These are phyloP conservation scores for Phytopythium oedochilum DNA, from an alignment of 352 stramenopile species.

Conservation along the genomic window DNA sequence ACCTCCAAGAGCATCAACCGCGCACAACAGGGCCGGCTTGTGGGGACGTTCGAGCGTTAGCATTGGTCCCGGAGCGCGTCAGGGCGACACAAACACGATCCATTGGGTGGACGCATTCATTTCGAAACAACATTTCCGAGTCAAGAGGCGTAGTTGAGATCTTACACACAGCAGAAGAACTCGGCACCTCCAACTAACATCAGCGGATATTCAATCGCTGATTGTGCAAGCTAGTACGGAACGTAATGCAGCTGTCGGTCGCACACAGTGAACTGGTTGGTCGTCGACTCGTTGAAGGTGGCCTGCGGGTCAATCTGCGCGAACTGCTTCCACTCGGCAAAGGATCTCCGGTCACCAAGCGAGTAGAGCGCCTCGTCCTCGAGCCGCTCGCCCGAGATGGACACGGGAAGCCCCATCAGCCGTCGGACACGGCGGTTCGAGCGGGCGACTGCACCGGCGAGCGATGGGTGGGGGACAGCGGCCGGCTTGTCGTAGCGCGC, in stretches of 20 bases:
- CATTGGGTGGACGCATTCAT: too few species aligned
- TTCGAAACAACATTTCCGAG: too few species aligned
- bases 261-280: constrained; percentile 80
- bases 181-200: too few species aligned
- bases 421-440: constrained; percentile 63
- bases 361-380: constrained; percentile 37
- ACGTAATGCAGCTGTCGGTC: constrained; percentile 50
- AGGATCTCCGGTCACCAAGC: constrained; percentile 38
- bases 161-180: too few species aligned
- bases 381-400: constrained; percentile 21
- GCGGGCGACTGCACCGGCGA: constrained; percentile 16
- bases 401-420: constrained; percentile 48
- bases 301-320: constrained; percentile 52
- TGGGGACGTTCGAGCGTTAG: too few species aligned
- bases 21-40: too few species aligned
- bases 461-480: constrained; percentile 8
- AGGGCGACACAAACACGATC: too few species aligned
- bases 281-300: constrained; percentile 78
- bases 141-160: too few species aligned
- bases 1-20: too few species aligned
- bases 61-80: too few species aligned
- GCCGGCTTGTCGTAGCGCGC: constrained; percentile 45
- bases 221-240: constrained; percentile 26
- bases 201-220: too few species aligned
- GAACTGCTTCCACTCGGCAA: constrained; percentile 59